Conservation (phyloP, 176 grass and related monocot species). For the Eleusine coracana region DNA sequence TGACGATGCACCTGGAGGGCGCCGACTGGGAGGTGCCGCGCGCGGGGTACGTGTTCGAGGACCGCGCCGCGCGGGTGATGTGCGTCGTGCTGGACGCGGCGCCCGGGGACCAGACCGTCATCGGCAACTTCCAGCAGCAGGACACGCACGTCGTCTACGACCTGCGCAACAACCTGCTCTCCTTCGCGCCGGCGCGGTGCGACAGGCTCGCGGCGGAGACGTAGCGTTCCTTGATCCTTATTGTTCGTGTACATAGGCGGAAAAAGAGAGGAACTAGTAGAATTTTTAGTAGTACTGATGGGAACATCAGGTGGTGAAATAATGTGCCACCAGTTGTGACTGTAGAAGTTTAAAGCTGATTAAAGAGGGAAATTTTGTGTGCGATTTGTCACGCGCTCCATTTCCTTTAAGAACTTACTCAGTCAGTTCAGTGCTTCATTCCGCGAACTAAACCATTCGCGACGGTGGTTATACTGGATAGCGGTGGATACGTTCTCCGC, state of each 20-base stretch:
- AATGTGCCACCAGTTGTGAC: not conserved
- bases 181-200: conserved; percentile 72
- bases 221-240: conserved; percentile 9
- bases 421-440: not conserved
- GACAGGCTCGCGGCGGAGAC: conserved; percentile 48
- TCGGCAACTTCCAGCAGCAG: conserved; percentile 97
- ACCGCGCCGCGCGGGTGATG: conserved; percentile 51
- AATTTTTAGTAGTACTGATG: not conserved
- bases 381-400: too few species aligned
- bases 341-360: not conserved
- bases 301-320: not conserved
- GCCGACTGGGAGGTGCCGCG: conserved; percentile 76
- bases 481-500: not conserved
- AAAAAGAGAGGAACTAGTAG: not conserved
- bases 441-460: not conserved
- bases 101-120: conserved; percentile 53
- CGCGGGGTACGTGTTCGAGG: conserved; percentile 65
- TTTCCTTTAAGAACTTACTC: not conserved
- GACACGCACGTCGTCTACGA: conserved; percentile 90
- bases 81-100: conserved; percentile 72
- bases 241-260: not conserved
- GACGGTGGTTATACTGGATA: not conserved
- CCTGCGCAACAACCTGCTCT: conserved; percentile 54
- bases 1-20: conserved; percentile 81
- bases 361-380: not conserved